These are phyloP conservation scores for Achaetomium macrosporum DNA, from an alignment of 2,329 filamentous ascomycete genomes.

Conservation along the genomic window DNA sequence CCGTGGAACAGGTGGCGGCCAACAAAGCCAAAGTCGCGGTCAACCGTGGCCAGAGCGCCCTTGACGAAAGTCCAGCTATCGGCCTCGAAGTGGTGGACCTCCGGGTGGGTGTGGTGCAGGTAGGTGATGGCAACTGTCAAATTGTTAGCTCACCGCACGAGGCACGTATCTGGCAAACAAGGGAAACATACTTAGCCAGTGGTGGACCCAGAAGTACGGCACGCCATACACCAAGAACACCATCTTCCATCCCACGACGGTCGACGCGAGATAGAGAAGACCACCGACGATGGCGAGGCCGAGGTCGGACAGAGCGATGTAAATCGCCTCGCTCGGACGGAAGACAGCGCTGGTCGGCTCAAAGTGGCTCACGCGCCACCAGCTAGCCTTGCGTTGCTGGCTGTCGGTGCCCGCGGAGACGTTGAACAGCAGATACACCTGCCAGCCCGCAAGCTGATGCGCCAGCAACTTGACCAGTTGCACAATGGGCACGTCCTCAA, in stretches of 20 bases:
- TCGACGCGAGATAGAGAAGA: conserved; percentile 46
- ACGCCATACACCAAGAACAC: conserved; percentile 55
- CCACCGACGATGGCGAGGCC: conserved; percentile 49
- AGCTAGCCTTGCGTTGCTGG: conserved; percentile 39
- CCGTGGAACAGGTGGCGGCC: conserved; percentile 61
- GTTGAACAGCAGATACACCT: conserved; percentile 58
- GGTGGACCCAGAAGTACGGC: conserved; percentile 87
- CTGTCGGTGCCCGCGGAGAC: conserved; percentile 43
- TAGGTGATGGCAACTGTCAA: conserved; percentile 63
- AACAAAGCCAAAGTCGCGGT: conserved; percentile 60
- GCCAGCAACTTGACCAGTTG: conserved; percentile 48
- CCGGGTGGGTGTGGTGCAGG: conserved; percentile 64
- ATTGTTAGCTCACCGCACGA: neutral
- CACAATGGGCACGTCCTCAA: conserved; percentile 58
- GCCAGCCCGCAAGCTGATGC: conserved; percentile 62
- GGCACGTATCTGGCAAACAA: neutral
- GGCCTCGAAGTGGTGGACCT: conserved; percentile 53
- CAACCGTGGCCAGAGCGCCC: conserved; percentile 57
- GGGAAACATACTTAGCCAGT: conserved; percentile 76
- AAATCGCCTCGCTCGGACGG: conserved; percentile 49
- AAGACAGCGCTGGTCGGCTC: conserved; percentile 57
- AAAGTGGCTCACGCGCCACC: conserved; percentile 51
- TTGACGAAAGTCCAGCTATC: conserved; percentile 57
- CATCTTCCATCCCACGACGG: conserved; percentile 50
- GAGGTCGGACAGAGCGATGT: conserved; percentile 54